These are phyloP conservation scores for Nosema granulosis DNA, from an alignment of 371 early-diverging fungal genomes.

Conservation along the genomic window DNA sequence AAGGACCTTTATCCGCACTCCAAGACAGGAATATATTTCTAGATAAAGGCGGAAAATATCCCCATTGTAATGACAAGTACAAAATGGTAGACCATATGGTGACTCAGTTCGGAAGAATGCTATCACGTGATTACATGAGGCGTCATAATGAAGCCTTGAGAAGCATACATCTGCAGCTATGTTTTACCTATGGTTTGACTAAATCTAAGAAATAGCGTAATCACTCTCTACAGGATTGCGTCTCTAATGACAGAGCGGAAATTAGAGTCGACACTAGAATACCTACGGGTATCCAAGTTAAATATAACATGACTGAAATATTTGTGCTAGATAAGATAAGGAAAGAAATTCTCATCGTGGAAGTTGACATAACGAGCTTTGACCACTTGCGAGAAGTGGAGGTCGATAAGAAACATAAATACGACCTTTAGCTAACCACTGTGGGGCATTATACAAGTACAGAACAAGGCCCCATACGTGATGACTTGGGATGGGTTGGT, in stretches of 20 bases:
- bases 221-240: constrained; percentile 9
- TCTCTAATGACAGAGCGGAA: background rate
- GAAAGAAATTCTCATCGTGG: background rate
- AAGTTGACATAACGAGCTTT: constrained; percentile 2
- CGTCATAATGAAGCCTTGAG: too few species aligned
- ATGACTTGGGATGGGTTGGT: background rate
- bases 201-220: too few species aligned
- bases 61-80: too few species aligned
- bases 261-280: constrained; percentile 12
- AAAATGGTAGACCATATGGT: too few species aligned
- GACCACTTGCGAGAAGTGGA: background rate
- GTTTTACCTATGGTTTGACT: too few species aligned
- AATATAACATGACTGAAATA: constrained; percentile 2
- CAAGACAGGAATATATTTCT: too few species aligned
- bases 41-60: too few species aligned
- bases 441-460: too few species aligned
- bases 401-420: constrained; percentile 1
- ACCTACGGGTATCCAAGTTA: background rate
- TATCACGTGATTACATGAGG: too few species aligned
- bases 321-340: background rate
- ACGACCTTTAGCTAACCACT: background rate
- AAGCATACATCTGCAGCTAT: too few species aligned
- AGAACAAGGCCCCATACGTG: background rate
- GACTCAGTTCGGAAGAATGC: too few species aligned
- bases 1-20: too few species aligned